phyloP scores from a whole-genome alignment of 2,329 filamentous ascomycete species.

The Hypoxylon sp. region DNA sequence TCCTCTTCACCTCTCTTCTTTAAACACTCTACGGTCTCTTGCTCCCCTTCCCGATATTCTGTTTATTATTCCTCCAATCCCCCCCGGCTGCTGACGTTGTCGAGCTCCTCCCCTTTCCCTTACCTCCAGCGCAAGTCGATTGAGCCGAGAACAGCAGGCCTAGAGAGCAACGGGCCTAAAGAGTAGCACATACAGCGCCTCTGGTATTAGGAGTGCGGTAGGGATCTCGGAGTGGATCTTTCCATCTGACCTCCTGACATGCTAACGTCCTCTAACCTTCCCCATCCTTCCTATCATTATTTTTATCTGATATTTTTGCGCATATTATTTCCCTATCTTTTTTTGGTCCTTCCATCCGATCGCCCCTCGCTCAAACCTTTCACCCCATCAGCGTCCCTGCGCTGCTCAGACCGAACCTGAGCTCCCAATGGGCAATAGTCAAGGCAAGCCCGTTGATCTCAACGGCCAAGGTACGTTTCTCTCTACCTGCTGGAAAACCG shows the following conservation, averaged over 20 bases:
- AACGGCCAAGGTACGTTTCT: slow-evolving; percentile 83
- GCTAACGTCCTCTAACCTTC: slow-evolving; percentile 10
- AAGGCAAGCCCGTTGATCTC: slow-evolving; percentile 91
- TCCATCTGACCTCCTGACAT: slow-evolving; percentile 30
- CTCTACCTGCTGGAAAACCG: not conserved
- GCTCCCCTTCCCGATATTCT: not conserved
- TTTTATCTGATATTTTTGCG: slow-evolving; percentile 30
- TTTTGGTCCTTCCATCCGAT: slow-evolving; percentile 22
- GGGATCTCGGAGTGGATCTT: slow-evolving; percentile 31
- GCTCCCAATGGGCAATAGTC: slow-evolving; percentile 84
- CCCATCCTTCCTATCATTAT: slow-evolving; percentile 30
- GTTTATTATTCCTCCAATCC: not conserved
- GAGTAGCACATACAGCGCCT: too few species aligned
- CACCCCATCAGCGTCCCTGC: slow-evolving; percentile 17
- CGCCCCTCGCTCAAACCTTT: slow-evolving; percentile 13
- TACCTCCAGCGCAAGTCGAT: not conserved
- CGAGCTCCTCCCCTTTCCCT: not conserved
- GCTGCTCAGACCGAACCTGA: slow-evolving; percentile 15
- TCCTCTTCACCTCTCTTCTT: not conserved
- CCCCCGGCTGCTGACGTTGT: not conserved
- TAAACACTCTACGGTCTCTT: too few species aligned
- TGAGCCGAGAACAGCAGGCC: slow-evolving; percentile 26
- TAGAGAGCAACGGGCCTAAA: too few species aligned
- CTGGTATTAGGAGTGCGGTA: slow-evolving; percentile 14
- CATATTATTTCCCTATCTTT: slow-evolving; percentile 27